Evolutionary conservation across 2,329 filamentous ascomycete species (phyloP).

Genomic region (Taxawa tesnikishii): DNA sequence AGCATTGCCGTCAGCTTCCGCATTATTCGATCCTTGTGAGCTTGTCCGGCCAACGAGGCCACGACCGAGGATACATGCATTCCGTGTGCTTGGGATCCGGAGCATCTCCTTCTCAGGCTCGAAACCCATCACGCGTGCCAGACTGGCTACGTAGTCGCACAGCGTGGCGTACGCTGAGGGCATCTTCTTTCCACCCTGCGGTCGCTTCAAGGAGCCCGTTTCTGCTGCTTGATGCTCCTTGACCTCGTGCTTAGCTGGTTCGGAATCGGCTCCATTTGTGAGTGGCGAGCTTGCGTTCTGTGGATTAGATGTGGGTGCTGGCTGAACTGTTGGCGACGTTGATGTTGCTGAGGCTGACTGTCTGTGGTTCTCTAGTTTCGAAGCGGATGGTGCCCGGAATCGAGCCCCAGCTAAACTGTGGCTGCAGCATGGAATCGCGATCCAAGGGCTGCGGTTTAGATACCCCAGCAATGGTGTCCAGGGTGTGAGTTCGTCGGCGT

Average conservation of each 20-base stretch:
- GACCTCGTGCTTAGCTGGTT: neutral
- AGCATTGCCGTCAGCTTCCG: neutral
- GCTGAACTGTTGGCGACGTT: constrained; percentile 9
- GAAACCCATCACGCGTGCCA: constrained; percentile 65
- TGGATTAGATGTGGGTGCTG: neutral
- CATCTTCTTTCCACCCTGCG: constrained; percentile 19
- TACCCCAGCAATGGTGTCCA: constrained; percentile 88
- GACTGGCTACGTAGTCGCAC: constrained; percentile 60
- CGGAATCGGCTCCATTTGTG: neutral
- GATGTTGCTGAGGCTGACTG: constrained; percentile 8
- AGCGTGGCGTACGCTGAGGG: constrained; percentile 73
- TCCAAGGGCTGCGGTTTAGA: constrained; percentile 65
- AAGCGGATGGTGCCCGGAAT: constrained; percentile 47
- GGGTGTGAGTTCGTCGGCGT: constrained; percentile 88
- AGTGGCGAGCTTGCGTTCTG: constrained; percentile 1
- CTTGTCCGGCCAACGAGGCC: constrained; percentile 8
- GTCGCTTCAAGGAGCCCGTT: constrained; percentile 20
- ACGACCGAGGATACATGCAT: constrained; percentile 68
- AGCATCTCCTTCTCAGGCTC: constrained; percentile 71
- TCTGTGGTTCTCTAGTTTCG: constrained; percentile 1
- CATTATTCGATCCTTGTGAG: neutral
- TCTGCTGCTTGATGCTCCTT: constrained; percentile 16
- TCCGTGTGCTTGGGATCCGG: constrained; percentile 84
- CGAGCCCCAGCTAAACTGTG: constrained; percentile 66
- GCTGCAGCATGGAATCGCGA: constrained; percentile 92